A percentile compares a stretch with the other conserved stretches of the same genome.
phyloP scores from a whole-genome alignment of 1,284 basidiomycete genomes.

The Trametes polyzona region DNA sequence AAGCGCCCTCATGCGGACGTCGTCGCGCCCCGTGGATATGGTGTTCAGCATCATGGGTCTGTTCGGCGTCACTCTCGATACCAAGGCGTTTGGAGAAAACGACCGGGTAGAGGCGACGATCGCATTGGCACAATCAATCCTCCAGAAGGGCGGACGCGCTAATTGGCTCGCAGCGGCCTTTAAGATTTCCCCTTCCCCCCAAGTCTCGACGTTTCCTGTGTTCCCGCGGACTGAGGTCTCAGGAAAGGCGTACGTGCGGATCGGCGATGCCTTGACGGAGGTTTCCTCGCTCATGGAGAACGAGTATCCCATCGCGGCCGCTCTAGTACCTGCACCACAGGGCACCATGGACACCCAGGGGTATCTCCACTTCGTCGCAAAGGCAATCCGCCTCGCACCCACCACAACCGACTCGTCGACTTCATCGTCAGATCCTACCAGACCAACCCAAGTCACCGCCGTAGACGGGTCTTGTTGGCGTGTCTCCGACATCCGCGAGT shows the following conservation, averaged over 20 bases:
- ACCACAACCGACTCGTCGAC: neutral
- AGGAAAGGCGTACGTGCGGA: slow-evolving; percentile 14
- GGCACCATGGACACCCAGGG: slow-evolving; percentile 13
- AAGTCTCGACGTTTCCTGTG: slow-evolving; percentile 15
- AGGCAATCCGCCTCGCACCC: slow-evolving; percentile 2
- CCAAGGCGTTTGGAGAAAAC: slow-evolving; percentile 17
- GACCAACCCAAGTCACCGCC: no score
- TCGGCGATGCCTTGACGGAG: no score
- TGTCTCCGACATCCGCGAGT: neutral
- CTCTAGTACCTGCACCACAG: slow-evolving; percentile 8
- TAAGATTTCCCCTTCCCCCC: slow-evolving; percentile 8
- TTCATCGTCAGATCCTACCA: no score
- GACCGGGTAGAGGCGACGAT: slow-evolving; percentile 32
- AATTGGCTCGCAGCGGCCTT: slow-evolving; percentile 20
- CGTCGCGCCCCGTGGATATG: slow-evolving; percentile 35
- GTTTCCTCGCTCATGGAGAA: slow-evolving; percentile 10
- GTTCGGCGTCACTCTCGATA: slow-evolving; percentile 31
- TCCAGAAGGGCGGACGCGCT: slow-evolving; percentile 6
- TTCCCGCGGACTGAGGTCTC: slow-evolving; percentile 19
- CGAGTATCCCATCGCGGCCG: slow-evolving; percentile 4
- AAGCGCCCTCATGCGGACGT: slow-evolving; percentile 30
- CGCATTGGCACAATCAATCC: slow-evolving; percentile 21
- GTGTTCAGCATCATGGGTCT: slow-evolving; percentile 37
- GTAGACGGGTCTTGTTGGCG: slow-evolving; percentile 12
- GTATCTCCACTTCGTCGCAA: slow-evolving; percentile 3